phyloP scores from a whole-genome alignment of 257 asterid species.

The Mentha longifolia region DNA sequence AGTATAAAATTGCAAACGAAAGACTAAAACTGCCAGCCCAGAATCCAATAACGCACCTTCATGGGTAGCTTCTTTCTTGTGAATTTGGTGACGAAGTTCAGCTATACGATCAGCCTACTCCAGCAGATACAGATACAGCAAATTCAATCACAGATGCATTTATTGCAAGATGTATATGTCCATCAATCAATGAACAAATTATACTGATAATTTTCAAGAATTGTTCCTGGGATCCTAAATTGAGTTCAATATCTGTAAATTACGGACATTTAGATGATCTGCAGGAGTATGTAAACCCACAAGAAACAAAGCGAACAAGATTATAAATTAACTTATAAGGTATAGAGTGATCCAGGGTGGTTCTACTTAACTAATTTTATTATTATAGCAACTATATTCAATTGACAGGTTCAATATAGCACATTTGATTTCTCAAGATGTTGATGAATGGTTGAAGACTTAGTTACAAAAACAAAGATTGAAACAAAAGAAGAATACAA shows the following conservation, averaged over 20 bases:
- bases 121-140: constrained; percentile 35
- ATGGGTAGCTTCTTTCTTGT: constrained; percentile 65
- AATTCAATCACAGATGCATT: constrained; percentile 20
- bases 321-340: constrained; percentile 8
- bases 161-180: constrained; percentile 5
- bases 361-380: constrained; percentile 1
- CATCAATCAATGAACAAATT: background rate
- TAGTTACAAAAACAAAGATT: background rate
- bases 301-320: background rate
- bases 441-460: constrained; percentile 23
- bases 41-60: constrained; percentile 61
- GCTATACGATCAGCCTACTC: constrained; percentile 66
- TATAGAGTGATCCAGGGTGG: background rate
- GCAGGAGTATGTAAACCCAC: constrained; percentile 10
- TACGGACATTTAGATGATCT: background rate
- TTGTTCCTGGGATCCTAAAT: constrained; percentile 7
- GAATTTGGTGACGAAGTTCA: constrained; percentile 70
- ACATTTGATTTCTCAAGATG: constrained; percentile 26
- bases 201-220: constrained; percentile 19
- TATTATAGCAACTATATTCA: background rate
- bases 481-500: constrained; percentile 8
- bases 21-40: constrained; percentile 19
- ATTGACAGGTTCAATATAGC: constrained; percentile 25
- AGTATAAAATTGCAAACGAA: constrained; percentile 7
- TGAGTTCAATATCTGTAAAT: constrained; percentile 13